Percentiles rank a stretch among this genome's conserved stretches.
Evolutionary conservation across 2,329 filamentous ascomycete genomes (phyloP).

Genomic region (Biscogniauxia sp.): DNA sequence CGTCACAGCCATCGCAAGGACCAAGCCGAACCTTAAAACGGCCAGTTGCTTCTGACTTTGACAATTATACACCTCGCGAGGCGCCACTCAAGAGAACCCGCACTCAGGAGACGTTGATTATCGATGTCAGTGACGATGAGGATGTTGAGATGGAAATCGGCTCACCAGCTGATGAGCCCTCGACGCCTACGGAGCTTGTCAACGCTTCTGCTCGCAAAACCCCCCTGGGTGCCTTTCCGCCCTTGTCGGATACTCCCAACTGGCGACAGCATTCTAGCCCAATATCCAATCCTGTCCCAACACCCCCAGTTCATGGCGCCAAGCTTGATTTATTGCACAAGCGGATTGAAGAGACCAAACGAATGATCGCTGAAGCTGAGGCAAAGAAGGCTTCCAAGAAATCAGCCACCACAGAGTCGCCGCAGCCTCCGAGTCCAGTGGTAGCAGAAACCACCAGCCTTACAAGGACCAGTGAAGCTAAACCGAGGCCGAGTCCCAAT

Average conservation of each 20-base stretch:
- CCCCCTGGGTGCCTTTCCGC: conserved; percentile 45
- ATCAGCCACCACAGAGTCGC: conserved; percentile 17
- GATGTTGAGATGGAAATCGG: conserved; percentile 68
- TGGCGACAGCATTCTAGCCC: conserved; percentile 42
- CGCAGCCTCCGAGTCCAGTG: conserved; percentile 18
- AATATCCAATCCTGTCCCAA: conserved; percentile 34
- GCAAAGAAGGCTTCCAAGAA: conserved; percentile 43
- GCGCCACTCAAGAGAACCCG: conserved; percentile 55
- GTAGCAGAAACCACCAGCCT: conserved; percentile 10
- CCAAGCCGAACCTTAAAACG: conserved; percentile 47
- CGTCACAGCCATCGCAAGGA: conserved; percentile 20
- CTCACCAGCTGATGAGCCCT: conserved; percentile 45
- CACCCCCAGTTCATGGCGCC: conserved; percentile 29
- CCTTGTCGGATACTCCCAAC: conserved; percentile 39
- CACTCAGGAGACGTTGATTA: conserved; percentile 60
- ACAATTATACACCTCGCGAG: conserved; percentile 47
- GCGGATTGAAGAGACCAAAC: conserved; percentile 60
- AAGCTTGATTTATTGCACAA: conserved; percentile 35
- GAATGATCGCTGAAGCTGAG: conserved; percentile 57
- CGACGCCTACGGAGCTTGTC: conserved; percentile 31
- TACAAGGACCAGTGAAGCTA: conserved; percentile 13
- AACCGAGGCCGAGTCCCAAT: conserved; percentile 7
- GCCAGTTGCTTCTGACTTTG: conserved; percentile 68
- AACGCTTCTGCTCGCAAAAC: conserved; percentile 35
- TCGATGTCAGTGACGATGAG: conserved; percentile 77